These are phyloP conservation scores for Vicia faba DNA, from an alignment of 306 rosid species.

Conservation along the genomic window DNA sequence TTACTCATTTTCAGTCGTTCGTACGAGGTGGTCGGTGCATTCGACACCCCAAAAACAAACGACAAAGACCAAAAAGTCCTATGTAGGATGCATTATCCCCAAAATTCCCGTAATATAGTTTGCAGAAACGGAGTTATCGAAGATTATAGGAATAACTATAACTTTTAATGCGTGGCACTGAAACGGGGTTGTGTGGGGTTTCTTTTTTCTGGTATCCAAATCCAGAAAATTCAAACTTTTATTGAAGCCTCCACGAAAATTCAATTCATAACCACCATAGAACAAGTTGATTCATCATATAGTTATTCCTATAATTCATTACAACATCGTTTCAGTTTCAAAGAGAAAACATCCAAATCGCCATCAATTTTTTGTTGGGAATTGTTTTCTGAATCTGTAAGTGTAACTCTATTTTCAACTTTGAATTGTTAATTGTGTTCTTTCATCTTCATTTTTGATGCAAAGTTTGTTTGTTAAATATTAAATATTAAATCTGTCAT, in stretches of 20 bases:
- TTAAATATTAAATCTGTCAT: constrained; percentile 21
- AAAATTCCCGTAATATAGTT: constrained; percentile 35
- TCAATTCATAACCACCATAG: background rate
- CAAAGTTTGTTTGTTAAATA: background rate
- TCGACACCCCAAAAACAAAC: background rate
- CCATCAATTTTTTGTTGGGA: constrained; percentile 39
- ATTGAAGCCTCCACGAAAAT: constrained; percentile 44
- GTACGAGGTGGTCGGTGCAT: constrained; percentile 28
- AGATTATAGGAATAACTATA: constrained; percentile 33
- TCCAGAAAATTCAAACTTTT: constrained; percentile 38
- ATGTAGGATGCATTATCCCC: background rate
- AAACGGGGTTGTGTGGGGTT: constrained; percentile 1
- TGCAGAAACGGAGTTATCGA: constrained; percentile 26
- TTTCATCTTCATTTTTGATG: too few species aligned
- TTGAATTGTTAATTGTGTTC: background rate
- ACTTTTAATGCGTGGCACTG: constrained; percentile 33
- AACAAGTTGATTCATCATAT: constrained; percentile 31
- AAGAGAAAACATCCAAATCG: constrained; percentile 13
- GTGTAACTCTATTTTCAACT: constrained; percentile 34
- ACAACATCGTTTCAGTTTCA: too few species aligned
- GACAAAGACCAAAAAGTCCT: constrained; percentile 41
- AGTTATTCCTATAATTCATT: too few species aligned
- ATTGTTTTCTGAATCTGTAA: constrained; percentile 47
- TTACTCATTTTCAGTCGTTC: background rate
- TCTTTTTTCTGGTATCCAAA: constrained; percentile 38